These are phyloP conservation scores for Hymenoscyphus fraxineus DNA, from an alignment of 2,329 filamentous ascomycete genomes.

Conservation along the genomic window DNA sequence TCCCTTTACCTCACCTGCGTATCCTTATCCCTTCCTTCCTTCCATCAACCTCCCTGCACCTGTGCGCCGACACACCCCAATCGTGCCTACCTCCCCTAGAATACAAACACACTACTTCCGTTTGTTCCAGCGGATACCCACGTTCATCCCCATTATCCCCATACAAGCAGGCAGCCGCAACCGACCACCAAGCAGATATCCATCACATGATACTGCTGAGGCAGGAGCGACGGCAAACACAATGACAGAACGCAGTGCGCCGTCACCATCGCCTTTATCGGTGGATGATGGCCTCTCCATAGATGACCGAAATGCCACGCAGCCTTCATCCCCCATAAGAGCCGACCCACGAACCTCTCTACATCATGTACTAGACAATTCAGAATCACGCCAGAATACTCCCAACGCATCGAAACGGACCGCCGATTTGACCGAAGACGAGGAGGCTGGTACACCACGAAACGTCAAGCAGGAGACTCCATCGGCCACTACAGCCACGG, in stretches of 20 bases:
- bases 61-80: neutral
- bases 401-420: constrained; percentile 18
- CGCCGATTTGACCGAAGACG: constrained; percentile 33
- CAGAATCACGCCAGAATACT: constrained; percentile 27
- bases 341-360: constrained; percentile 30
- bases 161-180: neutral
- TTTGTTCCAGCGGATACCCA: neutral
- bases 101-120: neutral
- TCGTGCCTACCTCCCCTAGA: neutral
- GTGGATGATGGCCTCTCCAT: constrained; percentile 25
- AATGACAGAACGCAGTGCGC: constrained; percentile 21
- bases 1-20: too few species aligned
- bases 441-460: constrained; percentile 29
- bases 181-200: neutral
- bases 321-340: constrained; percentile 29
- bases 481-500: constrained; percentile 15
- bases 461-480: constrained; percentile 17
- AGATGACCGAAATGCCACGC: constrained; percentile 29
- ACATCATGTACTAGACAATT: constrained; percentile 27
- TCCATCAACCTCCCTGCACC: neutral
- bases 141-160: neutral
- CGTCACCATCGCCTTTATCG: constrained; percentile 28
- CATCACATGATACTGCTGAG: neutral
- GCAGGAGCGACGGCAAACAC: constrained; percentile 3
- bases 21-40: neutral